Evolutionary conservation across 371 early-diverging fungal genomes (phyloP).

Genomic region (Rhizopus arrhizus): DNA sequence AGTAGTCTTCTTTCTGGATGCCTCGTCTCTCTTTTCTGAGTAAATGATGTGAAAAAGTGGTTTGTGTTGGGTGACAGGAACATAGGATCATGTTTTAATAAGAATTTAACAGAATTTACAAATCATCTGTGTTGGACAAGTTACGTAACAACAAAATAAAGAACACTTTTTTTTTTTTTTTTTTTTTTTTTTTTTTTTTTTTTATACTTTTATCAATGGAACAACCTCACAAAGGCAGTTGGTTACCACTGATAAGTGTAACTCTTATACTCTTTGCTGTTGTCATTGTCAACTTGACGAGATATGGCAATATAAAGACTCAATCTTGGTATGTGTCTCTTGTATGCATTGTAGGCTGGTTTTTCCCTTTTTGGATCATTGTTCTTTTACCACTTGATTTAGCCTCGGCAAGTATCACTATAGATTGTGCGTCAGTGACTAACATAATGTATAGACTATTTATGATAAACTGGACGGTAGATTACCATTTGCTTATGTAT

Average conservation of each 20-base stretch:
- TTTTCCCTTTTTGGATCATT: constrained; percentile 88
- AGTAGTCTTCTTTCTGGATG: too few species aligned
- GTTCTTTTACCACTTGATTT: constrained; percentile 89
- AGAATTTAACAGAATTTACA: not conserved
- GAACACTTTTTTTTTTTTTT: not conserved
- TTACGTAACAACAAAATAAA: not conserved
- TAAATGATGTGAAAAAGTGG: too few species aligned
- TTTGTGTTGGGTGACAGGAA: too few species aligned
- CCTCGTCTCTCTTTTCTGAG: too few species aligned
- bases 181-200: not conserved
- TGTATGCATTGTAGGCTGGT: constrained; percentile 75
- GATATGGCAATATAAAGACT: constrained; percentile 71
- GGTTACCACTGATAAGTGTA: constrained; percentile 56
- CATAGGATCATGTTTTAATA: too few species aligned
- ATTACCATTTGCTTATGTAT: constrained; percentile 78
- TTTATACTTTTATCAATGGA: constrained; percentile 5
- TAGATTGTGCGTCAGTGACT: not conserved
- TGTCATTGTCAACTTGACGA: constrained; percentile 65
- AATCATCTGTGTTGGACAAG: not conserved
- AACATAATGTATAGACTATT: constrained; percentile 62
- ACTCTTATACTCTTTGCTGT: constrained; percentile 47
- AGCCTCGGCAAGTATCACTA: constrained; percentile 70
- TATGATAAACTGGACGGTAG: constrained; percentile 67
- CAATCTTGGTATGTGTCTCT: constrained; percentile 74
- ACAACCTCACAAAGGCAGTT: constrained; percentile 24